Conservation (phyloP, 257 asterid genomes). For the Solanum acaule region DNA sequence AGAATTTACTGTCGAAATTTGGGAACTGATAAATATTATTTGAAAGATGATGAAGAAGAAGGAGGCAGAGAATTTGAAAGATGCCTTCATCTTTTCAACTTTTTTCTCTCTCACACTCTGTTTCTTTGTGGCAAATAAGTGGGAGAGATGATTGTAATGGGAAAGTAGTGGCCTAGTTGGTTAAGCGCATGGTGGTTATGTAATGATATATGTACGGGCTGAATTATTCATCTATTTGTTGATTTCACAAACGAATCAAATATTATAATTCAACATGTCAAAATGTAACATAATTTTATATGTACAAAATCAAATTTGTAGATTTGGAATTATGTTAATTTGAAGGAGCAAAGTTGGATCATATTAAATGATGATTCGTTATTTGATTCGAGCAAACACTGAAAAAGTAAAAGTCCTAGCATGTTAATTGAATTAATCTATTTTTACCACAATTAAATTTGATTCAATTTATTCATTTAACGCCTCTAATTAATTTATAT, state of each 20-base stretch:
- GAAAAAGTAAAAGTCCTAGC: not conserved
- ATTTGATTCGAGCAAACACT: not conserved
- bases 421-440: not conserved
- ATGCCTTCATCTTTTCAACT: slow-evolving; percentile 14
- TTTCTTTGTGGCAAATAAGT: not conserved
- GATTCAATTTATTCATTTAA: not conserved
- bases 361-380: not conserved
- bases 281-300: not conserved
- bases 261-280: not conserved
- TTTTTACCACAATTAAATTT: not conserved
- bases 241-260: not conserved
- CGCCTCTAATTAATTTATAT: too few species aligned
- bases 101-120: not conserved
- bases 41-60: not conserved
- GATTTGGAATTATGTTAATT: not conserved
- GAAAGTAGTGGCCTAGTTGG: not conserved
- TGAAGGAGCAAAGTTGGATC: not conserved
- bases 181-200: not conserved
- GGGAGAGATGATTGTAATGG: not conserved
- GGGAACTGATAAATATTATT: not conserved
- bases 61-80: slow-evolving; percentile 5
- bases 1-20: slow-evolving; percentile 24
- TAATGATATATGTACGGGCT: not conserved
- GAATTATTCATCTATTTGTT: not conserved
- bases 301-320: not conserved